A percentile compares a stretch with the other conserved stretches of the same genome.
Conservation (phyloP, 257 asterid species). For the Salvia miltiorrhiza region DNA sequence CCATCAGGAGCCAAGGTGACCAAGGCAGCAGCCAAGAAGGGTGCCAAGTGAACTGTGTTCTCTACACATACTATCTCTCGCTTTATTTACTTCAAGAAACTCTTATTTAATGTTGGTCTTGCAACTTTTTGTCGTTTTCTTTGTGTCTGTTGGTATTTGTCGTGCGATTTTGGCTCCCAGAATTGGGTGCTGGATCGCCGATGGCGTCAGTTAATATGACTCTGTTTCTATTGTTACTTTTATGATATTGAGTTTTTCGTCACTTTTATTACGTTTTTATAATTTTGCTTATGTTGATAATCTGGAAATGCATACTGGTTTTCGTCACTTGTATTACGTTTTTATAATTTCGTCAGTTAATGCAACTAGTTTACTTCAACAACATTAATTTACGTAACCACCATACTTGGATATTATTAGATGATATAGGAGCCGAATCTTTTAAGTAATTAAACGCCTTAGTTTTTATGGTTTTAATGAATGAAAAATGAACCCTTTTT, state of each 20-base stretch:
- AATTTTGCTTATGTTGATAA: too few relatives aligned
- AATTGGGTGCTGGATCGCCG: constrained; percentile 41
- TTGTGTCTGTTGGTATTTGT: neutral
- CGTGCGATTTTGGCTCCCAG: constrained; percentile 28
- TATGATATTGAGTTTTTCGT: neutral
- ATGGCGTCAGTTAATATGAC: constrained; percentile 21
- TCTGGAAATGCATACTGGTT: too few relatives aligned
- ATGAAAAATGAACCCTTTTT: too few relatives aligned
- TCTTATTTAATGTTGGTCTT: neutral
- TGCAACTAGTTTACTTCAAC: too few relatives aligned
- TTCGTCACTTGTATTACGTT: too few relatives aligned
- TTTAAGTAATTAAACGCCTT: too few relatives aligned
- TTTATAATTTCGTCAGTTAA: too few relatives aligned
- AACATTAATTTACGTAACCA: too few relatives aligned
- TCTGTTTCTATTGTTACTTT: neutral
- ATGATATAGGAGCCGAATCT: too few relatives aligned
- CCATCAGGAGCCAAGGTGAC: constrained; percentile 57
- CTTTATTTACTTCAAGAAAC: neutral
- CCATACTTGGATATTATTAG: too few relatives aligned
- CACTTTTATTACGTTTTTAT: neutral
- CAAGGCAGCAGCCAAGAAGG: constrained; percentile 59
- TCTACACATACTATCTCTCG: too few relatives aligned
- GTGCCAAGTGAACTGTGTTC: constrained; percentile 26
- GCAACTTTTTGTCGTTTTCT: neutral
- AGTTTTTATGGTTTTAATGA: too few relatives aligned